phyloP scores from a whole-genome alignment of 352 stramenopile species.

The Phytophthora macrochlamydospora region DNA sequence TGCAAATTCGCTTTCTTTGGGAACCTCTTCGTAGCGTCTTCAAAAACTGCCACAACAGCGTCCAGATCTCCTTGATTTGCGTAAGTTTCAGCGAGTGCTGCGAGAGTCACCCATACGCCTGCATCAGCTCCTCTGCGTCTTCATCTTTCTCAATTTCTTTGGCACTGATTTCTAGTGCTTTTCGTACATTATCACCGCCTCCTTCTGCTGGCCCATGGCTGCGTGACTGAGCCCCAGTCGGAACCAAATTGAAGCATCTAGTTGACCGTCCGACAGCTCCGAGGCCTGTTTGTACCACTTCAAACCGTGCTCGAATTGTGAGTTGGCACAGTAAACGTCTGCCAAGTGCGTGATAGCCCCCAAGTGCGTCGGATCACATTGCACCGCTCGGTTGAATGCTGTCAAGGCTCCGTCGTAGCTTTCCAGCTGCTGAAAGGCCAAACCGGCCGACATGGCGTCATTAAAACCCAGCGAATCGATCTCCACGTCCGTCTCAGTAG shows the following conservation, averaged over 20 bases:
- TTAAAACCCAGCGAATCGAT: conserved; percentile 58
- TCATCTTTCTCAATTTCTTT: conserved; percentile 26
- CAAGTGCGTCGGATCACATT: conserved; percentile 48
- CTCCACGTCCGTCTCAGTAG: conserved; percentile 42
- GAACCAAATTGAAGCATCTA: conserved; percentile 64
- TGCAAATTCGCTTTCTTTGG: conserved; percentile 58
- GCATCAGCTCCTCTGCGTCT: conserved; percentile 26
- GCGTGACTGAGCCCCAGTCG: conserved; percentile 45
- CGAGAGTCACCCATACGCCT: conserved; percentile 61
- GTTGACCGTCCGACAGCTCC: conserved; percentile 27
- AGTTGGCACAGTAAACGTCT: conserved; percentile 43
- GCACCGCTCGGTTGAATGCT: conserved; percentile 47
- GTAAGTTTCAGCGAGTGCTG: conserved; percentile 56
- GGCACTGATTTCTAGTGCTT: conserved; percentile 36
- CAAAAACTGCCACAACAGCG: conserved; percentile 52
- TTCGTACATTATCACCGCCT: conserved; percentile 45
- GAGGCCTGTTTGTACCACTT: conserved; percentile 44
- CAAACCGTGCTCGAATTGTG: conserved; percentile 40
- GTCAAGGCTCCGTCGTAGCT: conserved; percentile 51
- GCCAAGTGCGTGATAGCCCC: conserved; percentile 55
- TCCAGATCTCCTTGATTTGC: conserved; percentile 62
- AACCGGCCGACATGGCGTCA: conserved; percentile 62
- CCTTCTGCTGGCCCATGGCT: conserved; percentile 36
- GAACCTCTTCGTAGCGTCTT: conserved; percentile 40
- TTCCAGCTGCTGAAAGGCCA: conserved; percentile 69